These are phyloP conservation scores for Nyctanthes arbortristis DNA, from an alignment of 257 asterid genomes.

Conservation along the genomic window DNA sequence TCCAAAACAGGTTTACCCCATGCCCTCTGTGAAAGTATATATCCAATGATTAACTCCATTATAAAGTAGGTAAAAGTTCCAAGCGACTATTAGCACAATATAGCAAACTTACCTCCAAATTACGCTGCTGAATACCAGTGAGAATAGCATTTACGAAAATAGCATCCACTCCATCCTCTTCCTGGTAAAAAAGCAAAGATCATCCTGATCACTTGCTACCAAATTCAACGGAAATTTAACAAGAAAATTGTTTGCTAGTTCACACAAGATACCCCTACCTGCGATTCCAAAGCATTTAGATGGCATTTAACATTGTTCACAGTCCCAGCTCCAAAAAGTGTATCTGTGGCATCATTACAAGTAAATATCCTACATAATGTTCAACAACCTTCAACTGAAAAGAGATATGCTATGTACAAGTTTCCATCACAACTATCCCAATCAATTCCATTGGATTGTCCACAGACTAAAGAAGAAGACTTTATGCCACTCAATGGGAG, in stretches of 20 bases:
- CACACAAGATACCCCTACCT: conserved; percentile 41
- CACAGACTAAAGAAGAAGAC: neutral
- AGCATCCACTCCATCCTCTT: conserved; percentile 78
- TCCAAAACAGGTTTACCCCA: conserved; percentile 96
- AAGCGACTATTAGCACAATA: conserved; percentile 15
- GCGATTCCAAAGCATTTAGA: conserved; percentile 58
- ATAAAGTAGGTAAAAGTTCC: neutral
- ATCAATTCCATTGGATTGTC: neutral
- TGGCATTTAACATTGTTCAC: conserved; percentile 70
- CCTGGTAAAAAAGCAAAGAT: conserved; percentile 5
- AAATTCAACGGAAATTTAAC: neutral
- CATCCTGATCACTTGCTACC: conserved; percentile 2
- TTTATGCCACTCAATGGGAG: neutral
- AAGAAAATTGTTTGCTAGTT: conserved; percentile 6
- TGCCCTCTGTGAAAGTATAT: conserved; percentile 42
- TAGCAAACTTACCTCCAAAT: conserved; percentile 66
- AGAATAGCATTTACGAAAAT: conserved; percentile 84
- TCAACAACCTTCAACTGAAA: neutral
- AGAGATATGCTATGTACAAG: neutral
- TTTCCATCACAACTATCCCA: neutral
- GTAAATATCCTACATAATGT: conserved; percentile 6
- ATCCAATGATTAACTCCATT: conserved; percentile 10
- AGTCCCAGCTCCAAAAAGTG: conserved; percentile 80
- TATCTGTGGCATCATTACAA: conserved; percentile 53
- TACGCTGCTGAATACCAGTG: conserved; percentile 79